These are phyloP conservation scores for Lasiosphaeria ovina DNA, from an alignment of 495 filamentous ascomycete genomes.

Conservation along the genomic window DNA sequence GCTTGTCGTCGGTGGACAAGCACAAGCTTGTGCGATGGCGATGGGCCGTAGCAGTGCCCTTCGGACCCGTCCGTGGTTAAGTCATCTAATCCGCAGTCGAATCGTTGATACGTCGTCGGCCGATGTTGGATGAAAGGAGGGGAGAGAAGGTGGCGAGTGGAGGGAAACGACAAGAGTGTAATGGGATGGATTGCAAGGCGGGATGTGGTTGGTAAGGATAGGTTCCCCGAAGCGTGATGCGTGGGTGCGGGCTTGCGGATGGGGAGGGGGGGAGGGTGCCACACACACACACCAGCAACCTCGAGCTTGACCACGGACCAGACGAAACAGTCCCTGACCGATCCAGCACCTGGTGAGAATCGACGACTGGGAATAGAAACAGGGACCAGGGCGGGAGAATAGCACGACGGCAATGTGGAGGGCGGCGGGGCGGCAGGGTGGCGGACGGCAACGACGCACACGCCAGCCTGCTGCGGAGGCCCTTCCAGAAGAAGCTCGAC, in stretches of 20 bases:
- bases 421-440: neutral
- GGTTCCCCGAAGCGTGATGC: too few species aligned
- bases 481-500: slow-evolving; percentile 27
- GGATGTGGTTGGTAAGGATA: too few species aligned
- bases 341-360: slow-evolving; percentile 29
- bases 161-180: slow-evolving; percentile 29
- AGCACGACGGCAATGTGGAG: slow-evolving; percentile 12
- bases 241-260: neutral
- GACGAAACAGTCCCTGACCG: slow-evolving; percentile 48
- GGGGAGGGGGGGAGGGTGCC: slow-evolving; percentile 6
- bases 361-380: slow-evolving; percentile 38
- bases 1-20: slow-evolving; percentile 20
- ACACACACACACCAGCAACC: slow-evolving; percentile 12
- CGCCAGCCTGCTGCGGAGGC: slow-evolving; percentile 5
- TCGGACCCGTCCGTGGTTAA: slow-evolving; percentile 40
- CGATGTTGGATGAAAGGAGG: slow-evolving; percentile 31
- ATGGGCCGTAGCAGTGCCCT: slow-evolving; percentile 42
- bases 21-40: slow-evolving; percentile 43
- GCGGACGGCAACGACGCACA: slow-evolving; percentile 14
- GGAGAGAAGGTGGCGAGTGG: slow-evolving; percentile 22
- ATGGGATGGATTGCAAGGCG: slow-evolving; percentile 6
- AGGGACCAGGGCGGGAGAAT: slow-evolving; percentile 31
- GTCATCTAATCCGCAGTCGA: slow-evolving; percentile 46
- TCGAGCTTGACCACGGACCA: slow-evolving; percentile 36
- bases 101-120: slow-evolving; percentile 30